A percentile compares a stretch with the other conserved stretches of the same genome.
These are phyloP conservation scores for Pseudogymnoascus sp. DNA, from an alignment of 2,329 filamentous ascomycete genomes.

Conservation along the genomic window DNA sequence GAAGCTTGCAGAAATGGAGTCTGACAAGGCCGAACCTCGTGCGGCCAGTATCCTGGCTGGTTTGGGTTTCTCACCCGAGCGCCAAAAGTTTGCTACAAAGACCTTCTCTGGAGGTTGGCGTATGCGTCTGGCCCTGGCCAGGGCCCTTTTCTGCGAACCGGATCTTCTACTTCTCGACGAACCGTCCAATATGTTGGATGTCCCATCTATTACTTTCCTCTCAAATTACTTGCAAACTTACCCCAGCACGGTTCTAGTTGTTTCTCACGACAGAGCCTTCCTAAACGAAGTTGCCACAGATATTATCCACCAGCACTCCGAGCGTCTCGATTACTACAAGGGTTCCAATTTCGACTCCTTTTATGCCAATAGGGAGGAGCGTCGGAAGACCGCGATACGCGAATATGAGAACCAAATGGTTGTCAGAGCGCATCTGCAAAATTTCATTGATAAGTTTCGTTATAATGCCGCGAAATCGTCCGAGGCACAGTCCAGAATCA, in stretches of 20 bases:
- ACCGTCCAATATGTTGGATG: conserved; percentile 99
- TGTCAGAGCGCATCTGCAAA: conserved; percentile 84
- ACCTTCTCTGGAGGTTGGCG: conserved; percentile 99
- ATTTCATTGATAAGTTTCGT: conserved; percentile 98
- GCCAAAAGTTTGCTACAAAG: conserved; percentile 87
- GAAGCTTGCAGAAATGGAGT: conserved; percentile 97
- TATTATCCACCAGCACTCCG: conserved; percentile 96
- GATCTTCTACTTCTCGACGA: conserved; percentile 94
- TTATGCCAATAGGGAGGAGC: conserved; percentile 94
- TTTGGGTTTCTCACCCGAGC: conserved; percentile 89
- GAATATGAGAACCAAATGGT: conserved; percentile 99
- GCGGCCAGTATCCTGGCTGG: conserved; percentile 94
- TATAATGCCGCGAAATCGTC: conserved; percentile 99
- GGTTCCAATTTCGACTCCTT: conserved; percentile 95
- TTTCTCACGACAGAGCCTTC: conserved; percentile 98
- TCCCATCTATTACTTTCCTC: conserved; percentile 98
- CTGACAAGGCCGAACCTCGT: conserved; percentile 92
- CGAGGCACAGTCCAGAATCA: conserved; percentile 96
- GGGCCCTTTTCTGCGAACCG: conserved; percentile 96
- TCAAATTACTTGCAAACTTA: conserved; percentile 91
- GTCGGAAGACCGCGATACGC: conserved; percentile 89
- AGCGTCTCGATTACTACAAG: conserved; percentile 96
- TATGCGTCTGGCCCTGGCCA: conserved; percentile 90
- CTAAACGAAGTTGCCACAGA: conserved; percentile 98
- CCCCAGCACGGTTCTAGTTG: conserved; percentile 88